phyloP scores from a whole-genome alignment of 106 monocot species.

The Xerophyta viscosa region DNA sequence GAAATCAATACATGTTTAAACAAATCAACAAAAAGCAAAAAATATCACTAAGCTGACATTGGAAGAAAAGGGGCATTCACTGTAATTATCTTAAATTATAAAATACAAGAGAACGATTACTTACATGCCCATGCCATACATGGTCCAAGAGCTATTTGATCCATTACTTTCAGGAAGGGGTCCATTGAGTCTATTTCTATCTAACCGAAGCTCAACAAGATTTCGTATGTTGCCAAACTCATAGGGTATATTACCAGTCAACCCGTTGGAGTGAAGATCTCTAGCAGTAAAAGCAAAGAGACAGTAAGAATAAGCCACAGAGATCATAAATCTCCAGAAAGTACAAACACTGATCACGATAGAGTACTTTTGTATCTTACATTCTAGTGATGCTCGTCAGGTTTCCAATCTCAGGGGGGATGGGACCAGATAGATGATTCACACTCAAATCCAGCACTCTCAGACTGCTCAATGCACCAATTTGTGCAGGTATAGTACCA shows the following conservation, averaged over 20 bases:
- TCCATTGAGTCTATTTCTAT: slow-evolving; percentile 71
- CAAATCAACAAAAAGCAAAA: no score
- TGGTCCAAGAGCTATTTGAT: slow-evolving; percentile 8
- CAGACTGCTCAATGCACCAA: slow-evolving; percentile 47
- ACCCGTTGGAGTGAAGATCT: slow-evolving; percentile 67
- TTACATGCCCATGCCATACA: slow-evolving; percentile 26
- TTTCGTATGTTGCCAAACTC: slow-evolving; percentile 52
- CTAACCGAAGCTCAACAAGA: slow-evolving; percentile 67
- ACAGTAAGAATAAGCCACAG: not conserved
- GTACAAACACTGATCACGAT: not conserved
- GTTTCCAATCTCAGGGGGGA: slow-evolving; percentile 45
- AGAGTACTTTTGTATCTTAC: slow-evolving; percentile 27
- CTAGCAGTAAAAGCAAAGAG: slow-evolving; percentile 35
- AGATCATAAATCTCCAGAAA: slow-evolving; percentile 10
- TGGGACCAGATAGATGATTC: slow-evolving; percentile 43
- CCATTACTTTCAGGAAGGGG: slow-evolving; percentile 33
- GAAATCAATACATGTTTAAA: no score
- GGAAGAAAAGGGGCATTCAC: no score
- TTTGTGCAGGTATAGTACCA: slow-evolving; percentile 77
- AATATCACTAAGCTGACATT: no score
- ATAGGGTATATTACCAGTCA: slow-evolving; percentile 56
- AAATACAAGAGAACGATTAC: not conserved
- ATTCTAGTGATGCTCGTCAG: slow-evolving; percentile 50
- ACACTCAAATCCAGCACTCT: slow-evolving; percentile 37
- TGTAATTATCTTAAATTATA: no score